These are phyloP conservation scores for Magnaporthiopsis rhizophila DNA, from an alignment of 2,329 filamentous ascomycete genomes.

Conservation along the genomic window DNA sequence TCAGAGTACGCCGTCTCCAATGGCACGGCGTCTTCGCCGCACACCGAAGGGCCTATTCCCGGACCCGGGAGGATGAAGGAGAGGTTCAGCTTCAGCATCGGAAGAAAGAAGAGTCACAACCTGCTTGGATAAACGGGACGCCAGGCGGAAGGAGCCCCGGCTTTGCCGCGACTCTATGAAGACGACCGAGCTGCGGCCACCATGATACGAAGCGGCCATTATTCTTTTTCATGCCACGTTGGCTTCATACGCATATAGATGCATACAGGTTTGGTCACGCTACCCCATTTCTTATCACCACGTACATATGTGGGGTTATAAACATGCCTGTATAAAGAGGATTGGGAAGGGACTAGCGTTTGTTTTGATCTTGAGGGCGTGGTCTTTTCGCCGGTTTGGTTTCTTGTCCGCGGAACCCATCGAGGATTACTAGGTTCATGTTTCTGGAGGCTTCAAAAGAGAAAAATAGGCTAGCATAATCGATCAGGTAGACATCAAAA, in stretches of 20 bases:
- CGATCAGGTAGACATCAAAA: not conserved
- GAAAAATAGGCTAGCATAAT: not conserved
- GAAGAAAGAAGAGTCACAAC: slow-evolving; percentile 62
- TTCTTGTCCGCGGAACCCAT: not conserved
- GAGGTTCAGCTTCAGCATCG: slow-evolving; percentile 58
- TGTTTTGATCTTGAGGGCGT: not conserved
- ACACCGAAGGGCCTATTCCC: slow-evolving; percentile 6
- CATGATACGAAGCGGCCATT: not conserved
- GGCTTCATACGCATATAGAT: not conserved
- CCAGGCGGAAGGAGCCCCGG: too few relatives aligned
- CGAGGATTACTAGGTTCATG: not conserved
- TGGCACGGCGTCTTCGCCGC: slow-evolving; percentile 4
- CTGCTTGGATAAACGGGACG: slow-evolving; percentile 22
- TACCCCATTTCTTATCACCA: not conserved
- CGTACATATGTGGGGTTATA: not conserved
- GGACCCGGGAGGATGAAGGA: slow-evolving; percentile 37
- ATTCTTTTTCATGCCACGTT: not conserved
- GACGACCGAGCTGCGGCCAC: not conserved
- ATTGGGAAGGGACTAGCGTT: not conserved
- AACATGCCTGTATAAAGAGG: not conserved
- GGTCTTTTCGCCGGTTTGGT: not conserved
- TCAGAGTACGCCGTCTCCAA: slow-evolving; percentile 2
- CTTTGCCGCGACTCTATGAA: not conserved
- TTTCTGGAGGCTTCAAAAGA: not conserved
- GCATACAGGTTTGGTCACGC: not conserved